Evolutionary conservation across 1,284 basidiomycete genomes (phyloP).

Genomic region (Trametes polyzona): DNA sequence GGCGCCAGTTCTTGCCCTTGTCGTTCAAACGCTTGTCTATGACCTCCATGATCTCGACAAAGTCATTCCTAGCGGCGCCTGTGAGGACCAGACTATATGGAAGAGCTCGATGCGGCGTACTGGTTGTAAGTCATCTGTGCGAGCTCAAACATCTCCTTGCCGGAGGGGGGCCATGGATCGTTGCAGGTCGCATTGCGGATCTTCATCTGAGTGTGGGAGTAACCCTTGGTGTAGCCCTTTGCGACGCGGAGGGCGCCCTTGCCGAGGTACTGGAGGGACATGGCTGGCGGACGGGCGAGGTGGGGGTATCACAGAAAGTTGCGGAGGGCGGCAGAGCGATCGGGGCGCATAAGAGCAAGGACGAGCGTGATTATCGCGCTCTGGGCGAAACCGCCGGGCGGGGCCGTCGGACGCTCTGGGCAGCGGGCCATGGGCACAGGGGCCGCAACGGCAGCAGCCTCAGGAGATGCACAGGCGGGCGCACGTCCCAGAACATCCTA

Average conservation of each 20-base stretch:
- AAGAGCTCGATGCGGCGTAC: slow-evolving; percentile 50
- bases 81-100: not conserved
- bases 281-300: not conserved
- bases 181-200: slow-evolving; percentile 96
- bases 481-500: slow-evolving; percentile 4
- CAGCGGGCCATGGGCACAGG: not conserved
- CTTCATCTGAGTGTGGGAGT: slow-evolving; percentile 90
- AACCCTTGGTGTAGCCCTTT: slow-evolving; percentile 93
- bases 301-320: not conserved
- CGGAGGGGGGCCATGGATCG: slow-evolving; percentile 95
- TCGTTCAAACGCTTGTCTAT: slow-evolving; percentile 97
- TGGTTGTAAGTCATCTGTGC: slow-evolving; percentile 96
- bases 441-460: too few relatives aligned
- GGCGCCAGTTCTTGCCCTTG: slow-evolving; percentile 99
- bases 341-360: slow-evolving; percentile 5
- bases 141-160: slow-evolving; percentile 98
- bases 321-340: not conserved
- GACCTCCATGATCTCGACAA: slow-evolving; percentile 99
- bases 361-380: not conserved
- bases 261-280: slow-evolving; percentile 50
- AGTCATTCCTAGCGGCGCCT: slow-evolving; percentile 73
- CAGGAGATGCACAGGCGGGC: too few relatives aligned
- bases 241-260: slow-evolving; percentile 79
- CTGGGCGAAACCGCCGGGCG: not conserved
- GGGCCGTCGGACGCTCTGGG: too few relatives aligned